Evolutionary conservation across 345 rosid genomes (phyloP), one percentile per base, ranked within the genome.

Genomic region (Salix koriyanagi): DNA sequence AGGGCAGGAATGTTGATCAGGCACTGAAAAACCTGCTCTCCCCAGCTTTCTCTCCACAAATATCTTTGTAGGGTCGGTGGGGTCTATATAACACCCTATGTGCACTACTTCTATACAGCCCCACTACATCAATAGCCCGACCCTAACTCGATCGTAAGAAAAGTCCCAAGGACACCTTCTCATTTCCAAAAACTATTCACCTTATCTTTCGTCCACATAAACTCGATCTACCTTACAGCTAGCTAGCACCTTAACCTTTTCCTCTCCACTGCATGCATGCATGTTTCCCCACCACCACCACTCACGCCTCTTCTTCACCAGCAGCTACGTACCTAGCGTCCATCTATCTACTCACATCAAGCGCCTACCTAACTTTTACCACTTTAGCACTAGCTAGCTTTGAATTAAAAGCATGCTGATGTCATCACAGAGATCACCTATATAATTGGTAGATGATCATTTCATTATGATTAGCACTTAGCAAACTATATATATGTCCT

Each of bases 1-100:
- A 69, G 36, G 60, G 28, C 2, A 25, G 46, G 36, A 69, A 26
- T 46, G 67, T 7, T 23, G 37, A 34, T 34, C 12, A 12, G 52
- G 14, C 54, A 2, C 21, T 67, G 9, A 42, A 44, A 70, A 32
- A 58, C 48, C 21, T 23, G 21, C 28, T 25, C 41, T 2, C 34
- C 18, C 4, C n/a, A 2, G 21, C 25, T 42, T 1, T 26, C 36
- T 71, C 34, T 50, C 52, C 25, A 64, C 23, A 44, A 26, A 30
- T 34, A 34, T 5, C 2, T 50, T 69, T 65, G 80, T 79, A 84
- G 85, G 87, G 86, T 68, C 26, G 26, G 26, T 25, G 54, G 83
- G 84, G 87, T 84, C 70, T 52, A 32, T 32, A 30, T 30, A 30
- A 23, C 73, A 50, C 67, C 56, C 75, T 90, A 88, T 86, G 90